Conservation (phyloP, 441 rosid genomes). For the Metrosideros polymorpha region DNA sequence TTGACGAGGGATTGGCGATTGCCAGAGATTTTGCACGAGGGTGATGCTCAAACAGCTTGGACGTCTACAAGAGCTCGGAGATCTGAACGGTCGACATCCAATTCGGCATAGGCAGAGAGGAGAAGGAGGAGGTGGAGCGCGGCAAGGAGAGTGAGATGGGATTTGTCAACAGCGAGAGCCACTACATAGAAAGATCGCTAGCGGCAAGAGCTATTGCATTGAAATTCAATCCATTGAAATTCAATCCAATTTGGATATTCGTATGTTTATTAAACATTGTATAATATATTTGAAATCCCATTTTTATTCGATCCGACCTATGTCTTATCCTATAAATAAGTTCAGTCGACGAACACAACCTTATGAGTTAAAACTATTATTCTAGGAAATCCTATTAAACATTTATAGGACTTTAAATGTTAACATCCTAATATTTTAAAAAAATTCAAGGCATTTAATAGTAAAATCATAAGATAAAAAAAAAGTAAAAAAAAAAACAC, state of each 20-base stretch:
- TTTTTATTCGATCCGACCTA: fast-evolving
- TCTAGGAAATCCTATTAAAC: not conserved
- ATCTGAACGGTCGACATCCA: not conserved
- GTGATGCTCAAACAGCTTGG: not conserved
- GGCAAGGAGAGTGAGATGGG: not conserved
- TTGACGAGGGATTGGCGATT: too few species aligned
- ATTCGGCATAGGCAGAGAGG: not conserved
- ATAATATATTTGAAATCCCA: not conserved
- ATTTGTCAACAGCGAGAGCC: not conserved
- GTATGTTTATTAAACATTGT: not conserved
- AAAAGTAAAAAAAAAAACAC: not conserved
- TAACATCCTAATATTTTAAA: not conserved
- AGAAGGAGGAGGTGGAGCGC: not conserved
- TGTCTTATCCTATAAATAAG: not conserved
- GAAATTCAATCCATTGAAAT: not conserved
- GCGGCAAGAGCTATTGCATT: not conserved
- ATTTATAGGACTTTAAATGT: not conserved
- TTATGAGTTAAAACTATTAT: not conserved
- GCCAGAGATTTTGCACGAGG: not conserved
- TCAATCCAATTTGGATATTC: not conserved
- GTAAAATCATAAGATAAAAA: not conserved
- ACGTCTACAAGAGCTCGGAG: not conserved
- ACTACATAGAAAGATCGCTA: too few species aligned
- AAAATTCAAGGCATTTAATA: not conserved
- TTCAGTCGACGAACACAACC: not conserved